A percentile compares a stretch with the other conserved stretches of the same genome.
Evolutionary conservation across 1,284 basidiomycete genomes (phyloP).

Genomic region (Cryptococcus amylolentus): DNA sequence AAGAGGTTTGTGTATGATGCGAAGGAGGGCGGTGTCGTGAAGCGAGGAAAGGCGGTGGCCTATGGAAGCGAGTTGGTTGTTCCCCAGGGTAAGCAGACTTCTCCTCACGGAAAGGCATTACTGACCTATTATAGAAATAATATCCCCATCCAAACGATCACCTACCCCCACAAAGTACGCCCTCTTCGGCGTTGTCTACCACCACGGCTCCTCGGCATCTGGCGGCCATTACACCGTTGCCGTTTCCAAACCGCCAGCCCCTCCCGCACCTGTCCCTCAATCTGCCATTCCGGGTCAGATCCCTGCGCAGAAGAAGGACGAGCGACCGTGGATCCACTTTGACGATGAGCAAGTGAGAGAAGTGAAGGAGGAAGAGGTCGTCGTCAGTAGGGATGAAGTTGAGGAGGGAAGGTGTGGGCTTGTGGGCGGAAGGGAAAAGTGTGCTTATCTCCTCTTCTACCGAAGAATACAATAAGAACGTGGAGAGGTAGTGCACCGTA

Average conservation of each 20-base stretch:
- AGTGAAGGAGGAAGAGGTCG: conserved; percentile 71
- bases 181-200: conserved; percentile 88
- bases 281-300: neutral
- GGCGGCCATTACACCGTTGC: conserved; percentile 97
- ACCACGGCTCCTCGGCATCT: conserved; percentile 84
- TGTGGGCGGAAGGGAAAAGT: conserved; percentile 49
- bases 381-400: conserved; percentile 54
- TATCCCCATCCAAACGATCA: conserved; percentile 58
- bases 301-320: conserved; percentile 55
- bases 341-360: conserved; percentile 82
- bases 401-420: conserved; percentile 57
- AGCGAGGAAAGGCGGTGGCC: conserved; percentile 75
- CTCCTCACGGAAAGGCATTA: neutral
- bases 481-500: too few species aligned
- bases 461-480: conserved; percentile 37
- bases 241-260: conserved; percentile 54
- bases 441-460: conserved; percentile 88
- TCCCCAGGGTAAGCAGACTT: conserved; percentile 56
- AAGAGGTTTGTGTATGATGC: conserved; percentile 91
- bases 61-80: conserved; percentile 78
- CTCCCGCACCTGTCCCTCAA: neutral
- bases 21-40: conserved; percentile 58
- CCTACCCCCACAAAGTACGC: conserved; percentile 64
- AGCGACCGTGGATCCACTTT: conserved; percentile 77
- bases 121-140: conserved; percentile 56